Evolutionary conservation across 192 early-diverging fungal species (phyloP).

Genomic region (Backusella mclennaniae): DNA sequence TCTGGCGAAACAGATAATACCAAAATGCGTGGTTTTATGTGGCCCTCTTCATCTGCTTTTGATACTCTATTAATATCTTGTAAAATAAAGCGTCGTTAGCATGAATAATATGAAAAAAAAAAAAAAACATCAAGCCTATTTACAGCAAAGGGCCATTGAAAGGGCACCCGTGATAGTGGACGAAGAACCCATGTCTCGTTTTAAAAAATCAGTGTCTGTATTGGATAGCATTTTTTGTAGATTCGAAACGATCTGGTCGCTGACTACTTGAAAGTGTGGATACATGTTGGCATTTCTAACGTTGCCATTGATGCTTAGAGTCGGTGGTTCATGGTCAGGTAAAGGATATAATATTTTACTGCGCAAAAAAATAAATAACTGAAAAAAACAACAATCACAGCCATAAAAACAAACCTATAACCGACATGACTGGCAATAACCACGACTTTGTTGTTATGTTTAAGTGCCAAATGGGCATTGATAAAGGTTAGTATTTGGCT

Average conservation of each 20-base stretch:
- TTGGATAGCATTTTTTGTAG: slow-evolving; percentile 29
- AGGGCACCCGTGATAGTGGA: slow-evolving; percentile 51
- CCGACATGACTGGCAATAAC: slow-evolving; percentile 75
- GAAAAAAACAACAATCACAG: not conserved
- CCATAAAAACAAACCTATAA: slow-evolving; percentile 38
- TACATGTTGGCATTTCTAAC: slow-evolving; percentile 54
- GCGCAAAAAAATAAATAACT: not conserved
- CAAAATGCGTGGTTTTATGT: slow-evolving; percentile 77
- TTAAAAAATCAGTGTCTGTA: slow-evolving; percentile 1
- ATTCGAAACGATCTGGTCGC: slow-evolving; percentile 47
- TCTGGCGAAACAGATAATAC: slow-evolving; percentile 87
- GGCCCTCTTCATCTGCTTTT: slow-evolving; percentile 49
- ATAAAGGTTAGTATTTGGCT: slow-evolving; percentile 84
- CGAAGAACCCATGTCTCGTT: slow-evolving; percentile 5
- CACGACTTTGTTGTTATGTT: slow-evolving; percentile 85
- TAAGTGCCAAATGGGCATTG: slow-evolving; percentile 90
- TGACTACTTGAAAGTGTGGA: slow-evolving; percentile 52
- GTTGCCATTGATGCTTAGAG: slow-evolving; percentile 22
- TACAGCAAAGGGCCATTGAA: slow-evolving; percentile 63
- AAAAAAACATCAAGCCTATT: not conserved
- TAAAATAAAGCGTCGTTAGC: slow-evolving; percentile 13
- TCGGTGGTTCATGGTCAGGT: slow-evolving; percentile 28
- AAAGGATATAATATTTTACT: slow-evolving; percentile 60
- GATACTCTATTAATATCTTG: slow-evolving; percentile 70
- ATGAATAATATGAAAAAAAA: not conserved